Conservation (phyloP, 768 basidiomycete genomes). For the Strobilomyces confusus region DNA sequence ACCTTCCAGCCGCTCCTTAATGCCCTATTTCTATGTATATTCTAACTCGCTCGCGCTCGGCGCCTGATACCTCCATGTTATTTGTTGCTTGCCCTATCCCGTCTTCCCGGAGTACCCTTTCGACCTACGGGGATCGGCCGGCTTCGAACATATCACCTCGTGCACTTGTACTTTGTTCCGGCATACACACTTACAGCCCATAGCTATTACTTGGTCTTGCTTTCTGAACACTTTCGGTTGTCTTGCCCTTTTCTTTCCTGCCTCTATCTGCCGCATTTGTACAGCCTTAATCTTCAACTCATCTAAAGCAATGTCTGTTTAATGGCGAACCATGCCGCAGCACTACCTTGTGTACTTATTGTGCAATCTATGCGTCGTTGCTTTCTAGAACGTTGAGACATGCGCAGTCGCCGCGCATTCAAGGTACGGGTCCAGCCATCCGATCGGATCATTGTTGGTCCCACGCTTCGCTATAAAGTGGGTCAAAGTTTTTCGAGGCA, state of each 20-base stretch:
- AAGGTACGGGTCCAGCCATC: no score
- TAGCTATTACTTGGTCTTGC: slow-evolving; percentile 34
- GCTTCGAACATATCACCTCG: slow-evolving; percentile 48
- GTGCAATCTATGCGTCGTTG: slow-evolving; percentile 36
- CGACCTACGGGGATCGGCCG: slow-evolving; percentile 34
- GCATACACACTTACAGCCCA: slow-evolving; percentile 47
- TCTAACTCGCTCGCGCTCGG: slow-evolving; percentile 32
- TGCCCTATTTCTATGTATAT: slow-evolving; percentile 37
- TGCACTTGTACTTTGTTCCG: slow-evolving; percentile 68
- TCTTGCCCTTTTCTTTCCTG: slow-evolving; percentile 22
- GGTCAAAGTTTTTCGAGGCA: not conserved
- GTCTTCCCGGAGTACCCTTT: slow-evolving; percentile 33
- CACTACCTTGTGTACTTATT: slow-evolving; percentile 39
- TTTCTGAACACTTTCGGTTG: slow-evolving; percentile 32
- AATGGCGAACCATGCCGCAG: slow-evolving; percentile 35
- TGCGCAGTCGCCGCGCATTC: no score
- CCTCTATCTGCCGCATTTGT: slow-evolving; percentile 46
- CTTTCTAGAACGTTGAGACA: slow-evolving; percentile 7
- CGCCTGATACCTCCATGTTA: slow-evolving; percentile 31
- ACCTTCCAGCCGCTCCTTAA: slow-evolving; percentile 26
- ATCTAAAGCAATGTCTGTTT: slow-evolving; percentile 41
- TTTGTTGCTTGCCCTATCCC: slow-evolving; percentile 37
- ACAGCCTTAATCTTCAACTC: slow-evolving; percentile 36
- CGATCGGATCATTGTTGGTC: no score
- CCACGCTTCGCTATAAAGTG: not conserved